Evolutionary conservation across 192 early-diverging fungal genomes (phyloP).

Genomic region (Chytriomyces sp.): DNA sequence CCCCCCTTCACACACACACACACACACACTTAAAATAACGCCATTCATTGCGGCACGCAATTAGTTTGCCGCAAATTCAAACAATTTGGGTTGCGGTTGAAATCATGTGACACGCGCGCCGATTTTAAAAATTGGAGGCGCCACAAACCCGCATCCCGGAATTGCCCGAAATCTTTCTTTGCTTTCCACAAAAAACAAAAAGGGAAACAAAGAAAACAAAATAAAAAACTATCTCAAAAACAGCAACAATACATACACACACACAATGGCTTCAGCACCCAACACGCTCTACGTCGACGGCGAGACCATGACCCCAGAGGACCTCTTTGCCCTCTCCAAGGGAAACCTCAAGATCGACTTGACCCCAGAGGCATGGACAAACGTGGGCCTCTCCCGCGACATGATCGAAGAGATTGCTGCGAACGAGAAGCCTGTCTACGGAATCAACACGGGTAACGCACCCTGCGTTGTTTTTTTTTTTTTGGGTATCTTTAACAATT

Average conservation of each 20-base stretch:
- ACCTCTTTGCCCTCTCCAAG: constrained; percentile 12
- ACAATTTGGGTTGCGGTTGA: too few species aligned
- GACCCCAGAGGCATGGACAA: constrained; percentile 26
- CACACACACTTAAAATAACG: too few species aligned
- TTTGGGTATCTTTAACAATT: neutral
- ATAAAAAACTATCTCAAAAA: neutral
- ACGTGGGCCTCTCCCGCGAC: constrained; percentile 14
- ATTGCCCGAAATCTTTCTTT: too few species aligned
- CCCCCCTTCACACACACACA: too few species aligned
- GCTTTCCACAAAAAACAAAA: neutral
- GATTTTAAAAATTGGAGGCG: too few species aligned
- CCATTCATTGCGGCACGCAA: too few species aligned
- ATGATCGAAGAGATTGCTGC: constrained; percentile 29
- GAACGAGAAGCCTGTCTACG: constrained; percentile 26
- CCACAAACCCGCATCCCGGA: too few species aligned
- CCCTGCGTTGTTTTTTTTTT: neutral
- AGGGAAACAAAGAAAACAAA: neutral
- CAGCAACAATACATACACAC: neutral
- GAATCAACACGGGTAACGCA: constrained; percentile 36
- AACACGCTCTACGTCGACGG: constrained; percentile 27
- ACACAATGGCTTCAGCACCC: constrained; percentile 1
- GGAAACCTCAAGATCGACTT: constrained; percentile 33
- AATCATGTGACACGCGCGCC: too few species aligned
- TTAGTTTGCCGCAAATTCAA: too few species aligned
- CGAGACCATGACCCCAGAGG: constrained; percentile 32